Base-by-base conservation (phyloP, 1,284 basidiomycete species). In the Fomitopsis schrenkii region DNA sequence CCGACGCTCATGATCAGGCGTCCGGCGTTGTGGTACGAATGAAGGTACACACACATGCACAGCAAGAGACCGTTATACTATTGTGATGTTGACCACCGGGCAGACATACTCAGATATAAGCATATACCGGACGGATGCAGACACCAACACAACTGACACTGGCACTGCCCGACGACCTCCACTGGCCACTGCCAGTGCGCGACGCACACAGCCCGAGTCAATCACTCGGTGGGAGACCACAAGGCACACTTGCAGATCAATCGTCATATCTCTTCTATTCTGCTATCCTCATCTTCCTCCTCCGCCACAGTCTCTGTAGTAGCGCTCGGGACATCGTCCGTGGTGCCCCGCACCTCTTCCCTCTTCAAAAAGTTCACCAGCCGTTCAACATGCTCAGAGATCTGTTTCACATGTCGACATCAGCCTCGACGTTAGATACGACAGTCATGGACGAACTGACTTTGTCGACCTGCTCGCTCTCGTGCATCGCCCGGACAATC, bases 401-500 rank as follows among this genome's bases (percentile, higher is more conserved):
- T 79, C 81, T 85, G 66, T 14, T 28, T 7, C 36, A 58, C 17
- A 30, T 40, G 40, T 60, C 15, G 40, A 15, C 30, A 42, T 12
- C 28, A 36, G 35, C 5, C 2, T 6, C 14, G 17, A 7, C 4
- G 9, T 15, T 12, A 50, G 44, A 28, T n/a, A n/a, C 10, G 19
- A 36, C n/a, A 33, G 17, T 9, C 19, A 41, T 30, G 33, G 19
- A 17, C 54, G 22, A 5, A 74, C 80, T 44, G 57, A 90, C 93
- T 74, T 89, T 88, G 55, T 94, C 91, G 22, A 90, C 90, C 2
- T 77, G 79, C 76, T 99, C 97, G 14, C 81, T 82, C 67, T 91
- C 83, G 73, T 99, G 97, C 10, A 90, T 80, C 26, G 84, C 86
- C 50, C 94, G 82, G 35, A 98, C 79, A 44, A 99, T 90, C 68